phyloP scores from a whole-genome alignment of 768 basidiomycete species.

The Lenzites betulinus region DNA sequence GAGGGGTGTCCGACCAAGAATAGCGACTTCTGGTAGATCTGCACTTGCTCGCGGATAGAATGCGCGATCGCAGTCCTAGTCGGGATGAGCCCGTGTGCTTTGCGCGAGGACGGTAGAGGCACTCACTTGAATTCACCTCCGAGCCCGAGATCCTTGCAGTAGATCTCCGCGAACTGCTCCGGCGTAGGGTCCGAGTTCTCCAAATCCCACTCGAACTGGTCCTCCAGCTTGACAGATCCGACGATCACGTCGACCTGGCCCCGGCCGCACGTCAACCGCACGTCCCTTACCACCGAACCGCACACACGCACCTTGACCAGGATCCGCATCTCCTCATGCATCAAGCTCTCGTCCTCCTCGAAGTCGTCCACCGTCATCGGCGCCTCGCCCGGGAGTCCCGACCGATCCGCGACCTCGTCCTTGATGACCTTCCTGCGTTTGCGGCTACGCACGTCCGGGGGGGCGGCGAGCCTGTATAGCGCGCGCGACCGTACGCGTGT shows the following conservation, averaged over 20 bases:
- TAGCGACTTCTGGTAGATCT: slow-evolving; percentile 88
- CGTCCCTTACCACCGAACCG: not conserved
- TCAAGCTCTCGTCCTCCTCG: slow-evolving; percentile 61
- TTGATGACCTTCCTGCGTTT: slow-evolving; percentile 47
- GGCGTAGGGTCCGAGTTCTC: slow-evolving; percentile 79
- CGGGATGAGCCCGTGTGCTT: not conserved
- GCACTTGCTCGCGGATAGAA: slow-evolving; percentile 93
- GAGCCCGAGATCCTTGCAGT: slow-evolving; percentile 84
- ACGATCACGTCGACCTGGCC: slow-evolving; percentile 90
- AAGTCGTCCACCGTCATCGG: slow-evolving; percentile 61
- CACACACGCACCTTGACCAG: slow-evolving; percentile 74
- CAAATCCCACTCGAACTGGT: slow-evolving; percentile 98
- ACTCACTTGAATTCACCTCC: slow-evolving; percentile 90
- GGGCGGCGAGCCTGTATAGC: slow-evolving; percentile 34
- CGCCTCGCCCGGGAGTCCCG: slow-evolving; percentile 22
- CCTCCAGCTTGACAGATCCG: slow-evolving; percentile 89
- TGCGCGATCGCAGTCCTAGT: slow-evolving; percentile 91
- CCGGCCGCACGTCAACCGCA: not conserved
- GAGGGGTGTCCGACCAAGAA: slow-evolving; percentile 88
- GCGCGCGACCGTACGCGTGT: slow-evolving; percentile 49
- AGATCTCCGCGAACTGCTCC: slow-evolving; percentile 90
- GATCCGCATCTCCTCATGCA: slow-evolving; percentile 88
- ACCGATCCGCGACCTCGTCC: slow-evolving; percentile 24
- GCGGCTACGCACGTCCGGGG: slow-evolving; percentile 34
- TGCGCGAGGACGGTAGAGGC: not conserved